A percentile compares a stretch with the other conserved stretches of the same genome.
phyloP scores from a whole-genome alignment of 257 asterid genomes.

The Solanum dulcamara region DNA sequence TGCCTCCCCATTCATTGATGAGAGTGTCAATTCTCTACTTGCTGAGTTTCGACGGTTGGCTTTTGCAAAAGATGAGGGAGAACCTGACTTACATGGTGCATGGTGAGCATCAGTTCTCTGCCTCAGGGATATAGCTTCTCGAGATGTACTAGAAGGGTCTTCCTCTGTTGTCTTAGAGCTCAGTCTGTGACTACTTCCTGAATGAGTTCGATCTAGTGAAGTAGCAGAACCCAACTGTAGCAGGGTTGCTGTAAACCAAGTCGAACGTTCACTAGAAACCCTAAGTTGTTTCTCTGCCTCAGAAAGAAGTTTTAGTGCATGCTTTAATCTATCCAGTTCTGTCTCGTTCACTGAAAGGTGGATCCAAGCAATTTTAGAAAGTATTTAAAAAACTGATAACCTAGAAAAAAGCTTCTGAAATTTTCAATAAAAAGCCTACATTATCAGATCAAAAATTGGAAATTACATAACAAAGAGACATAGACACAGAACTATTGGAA shows the following conservation, averaged over 20 bases:
- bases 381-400: background rate
- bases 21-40: slow-evolving; percentile 24
- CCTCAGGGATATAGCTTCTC: slow-evolving; percentile 34
- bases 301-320: slow-evolving; percentile 71
- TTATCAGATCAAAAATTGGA: too few relatives aligned
- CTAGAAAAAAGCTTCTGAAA: too few relatives aligned
- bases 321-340: slow-evolving; percentile 75
- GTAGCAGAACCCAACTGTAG: slow-evolving; percentile 75
- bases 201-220: slow-evolving; percentile 59
- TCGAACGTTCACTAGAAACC: slow-evolving; percentile 78
- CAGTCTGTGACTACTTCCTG: slow-evolving; percentile 69
- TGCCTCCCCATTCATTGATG: slow-evolving; percentile 9
- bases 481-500: too few relatives aligned
- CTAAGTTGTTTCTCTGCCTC: slow-evolving; percentile 92
- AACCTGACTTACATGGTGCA: slow-evolving; percentile 26
- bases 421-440: too few relatives aligned
- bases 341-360: slow-evolving; percentile 59
- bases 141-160: slow-evolving; percentile 33
- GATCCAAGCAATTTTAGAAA: slow-evolving; percentile 1
- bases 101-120: slow-evolving; percentile 29
- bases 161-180: slow-evolving; percentile 72
- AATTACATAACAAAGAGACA: too few relatives aligned
- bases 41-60: slow-evolving; percentile 25
- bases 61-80: slow-evolving; percentile 28
- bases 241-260: slow-evolving; percentile 98